These are phyloP conservation scores for Eurotiales sp. DNA, from an alignment of 2,329 filamentous ascomycete genomes.

Conservation along the genomic window DNA sequence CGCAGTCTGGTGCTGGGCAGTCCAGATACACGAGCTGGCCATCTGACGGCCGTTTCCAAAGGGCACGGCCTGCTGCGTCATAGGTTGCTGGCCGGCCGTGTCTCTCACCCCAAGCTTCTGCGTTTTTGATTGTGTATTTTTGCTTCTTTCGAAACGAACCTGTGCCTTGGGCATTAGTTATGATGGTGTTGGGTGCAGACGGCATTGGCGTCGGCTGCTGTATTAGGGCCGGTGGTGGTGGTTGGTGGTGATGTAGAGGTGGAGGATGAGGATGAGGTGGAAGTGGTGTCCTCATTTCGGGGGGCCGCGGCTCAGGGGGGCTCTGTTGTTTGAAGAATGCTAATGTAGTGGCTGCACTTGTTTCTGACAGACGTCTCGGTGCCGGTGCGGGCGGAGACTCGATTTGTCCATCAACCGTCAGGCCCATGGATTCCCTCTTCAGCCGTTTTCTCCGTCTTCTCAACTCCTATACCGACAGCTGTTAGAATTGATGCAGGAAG, in stretches of 20 bases:
- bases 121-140: conserved; percentile 42
- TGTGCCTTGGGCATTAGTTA: conserved; percentile 12
- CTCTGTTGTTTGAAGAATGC: conserved; percentile 41
- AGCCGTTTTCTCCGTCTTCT: conserved; percentile 37
- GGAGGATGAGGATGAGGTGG: conserved; percentile 3
- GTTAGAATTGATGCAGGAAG: not conserved
- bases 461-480: conserved; percentile 27
- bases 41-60: conserved; percentile 40
- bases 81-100: conserved; percentile 40
- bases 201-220: conserved; percentile 19
- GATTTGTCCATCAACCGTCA: conserved; percentile 29
- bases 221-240: conserved; percentile 18
- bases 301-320: conserved; percentile 34
- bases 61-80: conserved; percentile 34
- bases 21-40: conserved; percentile 36
- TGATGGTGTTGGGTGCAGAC: conserved; percentile 4
- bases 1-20: conserved; percentile 35
- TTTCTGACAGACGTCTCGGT: conserved; percentile 38
- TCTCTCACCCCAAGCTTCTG: conserved; percentile 40
- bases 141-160: conserved; percentile 35
- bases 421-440: conserved; percentile 40
- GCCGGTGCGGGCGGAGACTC: conserved; percentile 38
- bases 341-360: conserved; percentile 38
- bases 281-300: conserved; percentile 3
- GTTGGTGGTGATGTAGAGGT: not conserved